A percentile compares a stretch with the other conserved stretches of the same genome.
Evolutionary conservation across 1,139 yeast genomes (phyloP).

Genomic region (Protomyces macrosporus): DNA sequence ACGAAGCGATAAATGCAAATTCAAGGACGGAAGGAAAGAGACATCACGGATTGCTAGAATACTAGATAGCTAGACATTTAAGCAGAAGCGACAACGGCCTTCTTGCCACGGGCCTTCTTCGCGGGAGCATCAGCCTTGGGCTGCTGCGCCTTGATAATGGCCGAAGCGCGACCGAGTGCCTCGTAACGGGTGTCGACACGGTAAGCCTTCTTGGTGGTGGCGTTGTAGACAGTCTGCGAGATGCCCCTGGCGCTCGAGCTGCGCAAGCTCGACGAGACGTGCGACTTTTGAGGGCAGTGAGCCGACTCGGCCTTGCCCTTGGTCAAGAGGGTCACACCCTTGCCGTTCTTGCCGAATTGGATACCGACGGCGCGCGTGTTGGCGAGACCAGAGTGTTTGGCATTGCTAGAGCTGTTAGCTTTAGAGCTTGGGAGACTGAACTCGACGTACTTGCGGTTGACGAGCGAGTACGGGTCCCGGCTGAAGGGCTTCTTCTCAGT

Average conservation of each 20-base stretch:
- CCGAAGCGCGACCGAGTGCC: conserved; percentile 17
- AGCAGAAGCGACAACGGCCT: conserved; percentile 7
- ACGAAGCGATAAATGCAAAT: no score
- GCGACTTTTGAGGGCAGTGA: conserved; percentile 34
- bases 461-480: conserved; percentile 48
- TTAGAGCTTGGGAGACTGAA: conserved; percentile 28
- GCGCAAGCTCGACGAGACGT: conserved; percentile 38
- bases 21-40: no score
- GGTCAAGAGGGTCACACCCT: conserved; percentile 43
- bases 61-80: neutral
- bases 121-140: conserved; percentile 23
- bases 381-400: conserved; percentile 46
- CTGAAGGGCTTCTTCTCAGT: conserved; percentile 43
- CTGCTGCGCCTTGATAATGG: conserved; percentile 13
- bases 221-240: conserved; percentile 44
- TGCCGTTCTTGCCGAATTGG: conserved; percentile 33
- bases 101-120: conserved; percentile 18
- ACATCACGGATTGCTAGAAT: no score
- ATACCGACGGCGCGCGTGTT: conserved; percentile 39
- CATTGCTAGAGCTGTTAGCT: conserved; percentile 33
- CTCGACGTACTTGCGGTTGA: conserved; percentile 39
- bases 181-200: conserved; percentile 44
- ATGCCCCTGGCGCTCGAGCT: conserved; percentile 39
- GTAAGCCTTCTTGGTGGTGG: conserved; percentile 47
- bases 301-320: conserved; percentile 43